phyloP scores from a whole-genome alignment of 1,139 yeast genomes.

The Torulaspora pretoriensis region DNA sequence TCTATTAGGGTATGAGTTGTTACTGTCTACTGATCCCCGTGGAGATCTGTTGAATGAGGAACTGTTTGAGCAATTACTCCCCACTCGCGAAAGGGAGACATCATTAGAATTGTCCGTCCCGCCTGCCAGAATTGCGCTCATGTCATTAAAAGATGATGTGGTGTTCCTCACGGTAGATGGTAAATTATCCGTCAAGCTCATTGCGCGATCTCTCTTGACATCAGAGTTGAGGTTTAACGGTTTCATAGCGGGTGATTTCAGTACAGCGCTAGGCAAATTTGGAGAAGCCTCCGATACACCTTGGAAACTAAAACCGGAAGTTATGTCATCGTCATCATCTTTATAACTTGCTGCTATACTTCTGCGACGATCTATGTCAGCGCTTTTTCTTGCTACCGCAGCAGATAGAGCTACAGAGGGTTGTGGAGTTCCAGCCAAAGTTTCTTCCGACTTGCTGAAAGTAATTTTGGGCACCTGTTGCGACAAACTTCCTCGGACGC shows the following conservation, averaged over 20 bases:
- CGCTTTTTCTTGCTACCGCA: constrained; percentile 4
- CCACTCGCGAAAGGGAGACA: constrained; percentile 5
- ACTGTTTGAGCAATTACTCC: constrained; percentile 10
- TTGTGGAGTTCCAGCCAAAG: constrained; percentile 15
- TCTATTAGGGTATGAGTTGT: constrained; percentile 10
- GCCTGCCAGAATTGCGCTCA: constrained; percentile 25
- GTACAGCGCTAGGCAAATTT: constrained; percentile 36
- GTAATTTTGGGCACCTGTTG: constrained; percentile 22
- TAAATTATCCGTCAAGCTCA: constrained; percentile 26
- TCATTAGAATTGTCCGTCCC: constrained; percentile 10
- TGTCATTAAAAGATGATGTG: constrained; percentile 25
- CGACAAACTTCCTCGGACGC: neutral
- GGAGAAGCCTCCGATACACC: constrained; percentile 32
- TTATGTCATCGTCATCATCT: constrained; percentile 35
- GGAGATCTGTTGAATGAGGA: constrained; percentile 22
- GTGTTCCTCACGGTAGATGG: constrained; percentile 39
- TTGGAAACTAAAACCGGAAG: constrained; percentile 36
- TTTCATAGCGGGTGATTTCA: constrained; percentile 29
- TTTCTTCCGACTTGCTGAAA: constrained; percentile 26
- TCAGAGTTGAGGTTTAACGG: constrained; percentile 14
- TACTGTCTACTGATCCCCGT: constrained; percentile 25
- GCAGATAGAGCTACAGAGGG: constrained; percentile 1
- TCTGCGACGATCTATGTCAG: constrained; percentile 4
- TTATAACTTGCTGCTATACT: constrained; percentile 12
- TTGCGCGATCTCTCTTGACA: constrained; percentile 6